Conservation (phyloP, 257 asterid genomes). For the Ilex asprella region DNA sequence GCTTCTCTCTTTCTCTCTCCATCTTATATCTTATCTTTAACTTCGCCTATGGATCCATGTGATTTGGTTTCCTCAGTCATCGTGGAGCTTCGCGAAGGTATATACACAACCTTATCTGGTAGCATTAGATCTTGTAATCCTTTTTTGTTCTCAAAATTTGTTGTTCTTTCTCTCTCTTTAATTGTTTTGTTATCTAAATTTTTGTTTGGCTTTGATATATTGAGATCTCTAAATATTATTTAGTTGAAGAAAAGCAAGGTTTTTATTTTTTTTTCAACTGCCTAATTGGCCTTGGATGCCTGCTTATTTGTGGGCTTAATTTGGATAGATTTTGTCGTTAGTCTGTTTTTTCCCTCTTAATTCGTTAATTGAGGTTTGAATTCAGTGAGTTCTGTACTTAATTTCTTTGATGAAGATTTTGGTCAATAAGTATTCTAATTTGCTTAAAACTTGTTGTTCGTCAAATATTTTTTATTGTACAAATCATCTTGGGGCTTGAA, state of each 20-base stretch:
- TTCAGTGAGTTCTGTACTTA: too few species aligned
- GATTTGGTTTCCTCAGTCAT: conserved; percentile 35
- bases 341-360: too few species aligned
- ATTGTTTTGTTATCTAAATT: conserved; percentile 1
- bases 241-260: conserved; percentile 4
- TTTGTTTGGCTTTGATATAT: conserved; percentile 11
- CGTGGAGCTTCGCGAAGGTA: conserved; percentile 57
- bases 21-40: conserved; percentile 12
- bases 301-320: conserved; percentile 11
- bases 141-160: not conserved
- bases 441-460: too few species aligned
- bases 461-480: too few species aligned
- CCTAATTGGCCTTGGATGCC: conserved; percentile 9
- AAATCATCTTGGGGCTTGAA: too few species aligned
- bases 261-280: too few species aligned
- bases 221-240: conserved; percentile 41
- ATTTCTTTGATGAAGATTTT: too few species aligned
- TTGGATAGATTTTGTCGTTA: too few species aligned
- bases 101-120: conserved; percentile 5
- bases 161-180: not conserved
- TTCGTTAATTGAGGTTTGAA: too few species aligned
- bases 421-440: too few species aligned
- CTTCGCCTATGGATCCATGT: conserved; percentile 43
- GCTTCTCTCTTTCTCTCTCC: conserved; percentile 3
- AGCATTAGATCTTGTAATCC: conserved; percentile 24